A percentile compares a stretch with the other conserved stretches of the same genome.
Evolutionary conservation across 2,329 filamentous ascomycete genomes (phyloP).

Genomic region (Cladophialophora bantiana): DNA sequence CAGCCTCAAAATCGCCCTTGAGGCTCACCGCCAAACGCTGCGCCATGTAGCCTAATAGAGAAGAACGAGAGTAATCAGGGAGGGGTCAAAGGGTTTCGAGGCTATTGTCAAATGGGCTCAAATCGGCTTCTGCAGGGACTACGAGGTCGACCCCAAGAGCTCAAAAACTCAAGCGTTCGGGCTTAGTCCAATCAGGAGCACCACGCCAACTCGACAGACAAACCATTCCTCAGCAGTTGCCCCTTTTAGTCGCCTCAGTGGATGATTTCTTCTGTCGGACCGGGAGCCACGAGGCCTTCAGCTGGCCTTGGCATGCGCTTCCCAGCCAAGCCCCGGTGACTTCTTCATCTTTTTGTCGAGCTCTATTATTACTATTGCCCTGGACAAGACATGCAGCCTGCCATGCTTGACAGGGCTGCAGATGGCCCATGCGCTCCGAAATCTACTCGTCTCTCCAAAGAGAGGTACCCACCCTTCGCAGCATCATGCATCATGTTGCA

Average conservation of each 20-base stretch:
- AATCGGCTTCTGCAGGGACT: constrained; percentile 33
- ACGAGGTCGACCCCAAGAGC: constrained; percentile 14
- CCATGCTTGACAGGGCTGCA: constrained; percentile 32
- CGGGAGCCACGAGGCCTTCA: constrained; percentile 29
- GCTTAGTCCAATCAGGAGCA: constrained; percentile 3
- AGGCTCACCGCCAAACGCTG: constrained; percentile 2
- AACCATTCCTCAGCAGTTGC: constrained; percentile 21
- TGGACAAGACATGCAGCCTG: constrained; percentile 5
- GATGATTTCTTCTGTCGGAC: constrained; percentile 1
- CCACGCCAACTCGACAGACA: constrained; percentile 8
- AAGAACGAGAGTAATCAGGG: constrained; percentile 4
- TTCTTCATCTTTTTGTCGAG: background rate
- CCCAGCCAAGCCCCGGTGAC: constrained; percentile 7
- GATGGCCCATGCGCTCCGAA: constrained; percentile 24
- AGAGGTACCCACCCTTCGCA: background rate
- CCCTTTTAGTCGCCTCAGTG: constrained; percentile 23
- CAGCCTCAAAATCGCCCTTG: background rate
- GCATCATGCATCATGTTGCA: constrained; percentile 3
- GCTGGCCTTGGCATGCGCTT: constrained; percentile 31
- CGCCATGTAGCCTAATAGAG: background rate
- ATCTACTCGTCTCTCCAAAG: constrained; percentile 6
- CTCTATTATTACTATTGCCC: background rate
- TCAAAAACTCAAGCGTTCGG: constrained; percentile 6
- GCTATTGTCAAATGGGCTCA: constrained; percentile 1
- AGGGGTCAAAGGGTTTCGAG: background rate